Base-by-base conservation (phyloP, 2,329 filamentous ascomycete species). In the Alternaria panax region DNA sequence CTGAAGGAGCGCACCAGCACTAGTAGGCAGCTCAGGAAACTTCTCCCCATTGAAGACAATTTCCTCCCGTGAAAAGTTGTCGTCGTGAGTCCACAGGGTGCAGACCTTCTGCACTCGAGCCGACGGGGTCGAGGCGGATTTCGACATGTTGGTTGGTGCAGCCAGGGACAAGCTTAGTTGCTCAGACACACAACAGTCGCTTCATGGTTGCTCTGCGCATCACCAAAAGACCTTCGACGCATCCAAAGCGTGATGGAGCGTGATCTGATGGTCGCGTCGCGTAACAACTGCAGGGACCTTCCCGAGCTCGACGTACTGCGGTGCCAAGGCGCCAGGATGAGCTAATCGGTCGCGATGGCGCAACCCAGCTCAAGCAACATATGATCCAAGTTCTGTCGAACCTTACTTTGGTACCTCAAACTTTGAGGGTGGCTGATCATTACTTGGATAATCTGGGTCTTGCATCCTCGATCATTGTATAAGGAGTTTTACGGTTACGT, bases 21-120 rank as follows among this genome's bases (percentile, higher is more conserved):
- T 85, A 63, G 92, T 83, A 45, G 86, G 84, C 43, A 84, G 82
- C 64, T 86, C 84, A 53, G 87, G 86, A 59, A 94, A 87, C 16
- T 89, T 84, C 56, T 91, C 88, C 58, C 90, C 83, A 74, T 94
- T 95, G 71, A 96, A 84, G 22, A 95, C 83, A 43, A 95, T 88
- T 68, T 94, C 92, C 70, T 96, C 91, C 57, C 85, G 86, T 8
- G 90, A 88, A 70, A 93, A 90, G 41, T 86, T 87, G 66, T 96
- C 92, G 75, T 93, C 91, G 67, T 87, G 85, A 7, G 85, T 83
- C 83, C 84, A 86, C 14, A 87, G 75, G 3, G 81, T 81, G 67
- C 83, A 85, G 6, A 80, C 56, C 54, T 78, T 80, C 50, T 79
- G 78, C 55, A 79, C 70, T 42, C 69, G 67, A 4, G 69, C 71